These are phyloP conservation scores for Sonneratia alba DNA, from an alignment of 345 rosid species.

Conservation along the genomic window DNA sequence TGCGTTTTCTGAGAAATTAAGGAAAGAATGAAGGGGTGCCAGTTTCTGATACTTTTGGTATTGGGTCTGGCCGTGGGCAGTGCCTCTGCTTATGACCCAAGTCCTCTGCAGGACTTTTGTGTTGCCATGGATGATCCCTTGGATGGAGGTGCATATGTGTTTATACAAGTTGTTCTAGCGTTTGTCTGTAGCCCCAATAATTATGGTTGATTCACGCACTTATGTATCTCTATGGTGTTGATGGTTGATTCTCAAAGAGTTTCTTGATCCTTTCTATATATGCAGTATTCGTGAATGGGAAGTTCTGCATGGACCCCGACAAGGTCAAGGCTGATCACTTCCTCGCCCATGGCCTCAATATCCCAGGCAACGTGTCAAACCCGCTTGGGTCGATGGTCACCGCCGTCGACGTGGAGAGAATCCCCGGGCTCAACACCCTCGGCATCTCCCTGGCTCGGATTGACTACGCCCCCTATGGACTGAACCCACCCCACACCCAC, in stretches of 20 bases:
- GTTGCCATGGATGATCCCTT: constrained; percentile 12
- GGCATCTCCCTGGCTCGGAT: constrained; percentile 14
- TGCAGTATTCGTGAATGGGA: constrained; percentile 16
- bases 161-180: too few species aligned
- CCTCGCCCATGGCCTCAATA: constrained; percentile 4
- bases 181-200: too few species aligned
- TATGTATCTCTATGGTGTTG: too few species aligned
- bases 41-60: too few species aligned
- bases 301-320: constrained; percentile 15
- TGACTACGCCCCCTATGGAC: constrained; percentile 10
- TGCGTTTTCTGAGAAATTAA: too few species aligned
- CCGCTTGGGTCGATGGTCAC: constrained; percentile 15
- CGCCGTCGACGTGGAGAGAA: background rate
- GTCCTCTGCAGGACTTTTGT: constrained; percentile 24
- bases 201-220: too few species aligned
- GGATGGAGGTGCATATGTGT: too few species aligned
- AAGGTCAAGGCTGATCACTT: constrained; percentile 9
- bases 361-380: constrained; percentile 10
- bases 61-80: too few species aligned
- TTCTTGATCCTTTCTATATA: background rate
- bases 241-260: too few species aligned
- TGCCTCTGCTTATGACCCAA: constrained; percentile 17
- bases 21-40: too few species aligned
- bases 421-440: constrained; percentile 17
- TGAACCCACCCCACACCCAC: constrained; percentile 18